Conservation (phyloP, 2,329 filamentous ascomycete genomes). For the Fusarium neocosmosporiellum region DNA sequence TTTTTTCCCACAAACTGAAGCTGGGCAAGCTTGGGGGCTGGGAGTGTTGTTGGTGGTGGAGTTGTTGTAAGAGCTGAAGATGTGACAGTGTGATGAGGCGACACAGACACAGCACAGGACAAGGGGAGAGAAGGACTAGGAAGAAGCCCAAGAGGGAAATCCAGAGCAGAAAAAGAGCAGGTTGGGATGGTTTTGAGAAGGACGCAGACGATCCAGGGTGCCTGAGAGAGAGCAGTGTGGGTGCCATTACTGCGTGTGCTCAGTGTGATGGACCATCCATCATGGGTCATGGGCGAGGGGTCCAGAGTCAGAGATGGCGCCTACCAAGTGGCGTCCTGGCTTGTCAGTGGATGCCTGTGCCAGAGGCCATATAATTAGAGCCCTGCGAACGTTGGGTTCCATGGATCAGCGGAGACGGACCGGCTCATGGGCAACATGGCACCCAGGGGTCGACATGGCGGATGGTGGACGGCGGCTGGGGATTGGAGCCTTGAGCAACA, state of each 20-base stretch:
- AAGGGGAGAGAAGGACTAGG: conserved; percentile 37
- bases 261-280: conserved; percentile 40
- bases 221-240: conserved; percentile 27
- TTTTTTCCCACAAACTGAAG: conserved; percentile 8
- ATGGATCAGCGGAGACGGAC: conserved; percentile 46
- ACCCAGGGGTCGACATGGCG: conserved; percentile 36
- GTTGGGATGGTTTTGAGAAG: conserved; percentile 44
- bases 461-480: conserved; percentile 40
- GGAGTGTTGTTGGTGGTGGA: conserved; percentile 29
- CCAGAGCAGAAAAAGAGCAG: conserved; percentile 40
- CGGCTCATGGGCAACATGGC: conserved; percentile 39
- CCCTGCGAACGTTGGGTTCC: conserved; percentile 44
- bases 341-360: conserved; percentile 55
- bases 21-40: conserved; percentile 24
- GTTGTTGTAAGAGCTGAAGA: conserved; percentile 39
- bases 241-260: conserved; percentile 42
- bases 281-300: conserved; percentile 49
- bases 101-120: conserved; percentile 17
- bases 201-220: conserved; percentile 34
- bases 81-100: conserved; percentile 42
- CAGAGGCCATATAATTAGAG: conserved; percentile 58
- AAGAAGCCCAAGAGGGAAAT: conserved; percentile 42
- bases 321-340: conserved; percentile 53
- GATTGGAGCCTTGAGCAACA: conserved; percentile 37
- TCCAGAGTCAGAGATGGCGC: conserved; percentile 57